A percentile compares a stretch with the other conserved stretches of the same genome.
phyloP scores from a whole-genome alignment of 164 flowering plant genomes.

The Cinnamomum micranthum region DNA sequence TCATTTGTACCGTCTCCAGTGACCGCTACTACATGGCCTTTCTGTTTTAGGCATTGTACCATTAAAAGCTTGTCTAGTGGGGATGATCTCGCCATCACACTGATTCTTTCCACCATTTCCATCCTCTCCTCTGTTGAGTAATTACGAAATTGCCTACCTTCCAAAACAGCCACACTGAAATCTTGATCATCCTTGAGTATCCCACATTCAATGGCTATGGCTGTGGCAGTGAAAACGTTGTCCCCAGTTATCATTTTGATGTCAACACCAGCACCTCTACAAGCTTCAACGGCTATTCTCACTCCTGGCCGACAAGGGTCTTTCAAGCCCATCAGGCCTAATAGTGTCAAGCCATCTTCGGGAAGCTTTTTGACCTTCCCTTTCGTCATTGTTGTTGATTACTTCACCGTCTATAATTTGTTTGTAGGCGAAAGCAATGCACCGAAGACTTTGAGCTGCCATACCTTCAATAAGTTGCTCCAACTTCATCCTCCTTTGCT shows the following conservation, averaged over 20 bases:
- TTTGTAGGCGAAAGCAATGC: slow-evolving; percentile 32
- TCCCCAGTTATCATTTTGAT: slow-evolving; percentile 69
- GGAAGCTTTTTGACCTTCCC: slow-evolving; percentile 8
- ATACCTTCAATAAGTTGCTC: slow-evolving; percentile 23
- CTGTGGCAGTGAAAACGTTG: slow-evolving; percentile 56
- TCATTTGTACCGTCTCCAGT: slow-evolving; percentile 56
- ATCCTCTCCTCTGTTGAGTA: slow-evolving; percentile 32
- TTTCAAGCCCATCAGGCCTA: slow-evolving; percentile 52
- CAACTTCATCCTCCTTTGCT: slow-evolving; percentile 9
- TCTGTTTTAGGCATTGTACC: slow-evolving; percentile 35
- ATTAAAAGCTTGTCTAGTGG: slow-evolving; percentile 41
- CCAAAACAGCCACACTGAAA: slow-evolving; percentile 23
- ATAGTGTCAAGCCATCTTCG: slow-evolving; percentile 32
- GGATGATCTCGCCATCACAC: slow-evolving; percentile 42
- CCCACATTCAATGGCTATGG: slow-evolving; percentile 63
- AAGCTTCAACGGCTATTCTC: slow-evolving; percentile 42
- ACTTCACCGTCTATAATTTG: slow-evolving; percentile 8
- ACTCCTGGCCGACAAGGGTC: slow-evolving; percentile 63
- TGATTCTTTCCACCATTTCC: slow-evolving; percentile 28
- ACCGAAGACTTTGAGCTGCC: slow-evolving; percentile 36
- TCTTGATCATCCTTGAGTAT: slow-evolving; percentile 33
- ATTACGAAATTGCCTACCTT: slow-evolving; percentile 34
- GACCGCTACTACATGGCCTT: slow-evolving; percentile 42
- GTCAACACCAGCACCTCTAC: slow-evolving; percentile 46
- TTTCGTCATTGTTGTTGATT: slow-evolving; percentile 4